Evolutionary conservation across 345 rosid species (phyloP).

Genomic region (Raphanus sativus): DNA sequence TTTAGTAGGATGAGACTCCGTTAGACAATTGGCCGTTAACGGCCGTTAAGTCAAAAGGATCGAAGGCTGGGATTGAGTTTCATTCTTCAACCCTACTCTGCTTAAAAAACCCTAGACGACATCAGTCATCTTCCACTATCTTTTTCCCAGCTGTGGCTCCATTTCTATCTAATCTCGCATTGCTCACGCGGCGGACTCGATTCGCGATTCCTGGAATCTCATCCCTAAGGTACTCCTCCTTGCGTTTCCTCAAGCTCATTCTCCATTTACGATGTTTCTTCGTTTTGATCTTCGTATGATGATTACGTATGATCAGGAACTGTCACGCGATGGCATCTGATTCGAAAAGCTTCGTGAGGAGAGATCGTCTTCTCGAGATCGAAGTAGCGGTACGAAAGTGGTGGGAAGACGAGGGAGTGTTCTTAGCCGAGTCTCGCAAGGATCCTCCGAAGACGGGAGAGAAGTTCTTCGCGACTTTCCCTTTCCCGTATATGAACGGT

Average conservation of each 20-base stretch:
- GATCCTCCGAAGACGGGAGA: slow-evolving; percentile 54
- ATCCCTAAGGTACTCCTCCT: slow-evolving; percentile 14
- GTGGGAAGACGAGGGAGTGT: slow-evolving; percentile 78
- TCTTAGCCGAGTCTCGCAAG: slow-evolving; percentile 42
- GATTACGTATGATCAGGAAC: slow-evolving; percentile 31
- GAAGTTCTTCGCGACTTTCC: slow-evolving; percentile 80
- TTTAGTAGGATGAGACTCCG: not conserved
- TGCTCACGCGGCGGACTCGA: slow-evolving; percentile 11
- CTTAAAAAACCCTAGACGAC: slow-evolving; percentile 19
- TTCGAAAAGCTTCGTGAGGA: slow-evolving; percentile 66
- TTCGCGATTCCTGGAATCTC: slow-evolving; percentile 1
- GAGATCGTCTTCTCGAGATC: slow-evolving; percentile 73
- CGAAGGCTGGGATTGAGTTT: not conserved
- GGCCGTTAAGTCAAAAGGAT: not conserved
- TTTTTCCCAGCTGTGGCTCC: slow-evolving; percentile 26
- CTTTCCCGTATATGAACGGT: slow-evolving; percentile 87
- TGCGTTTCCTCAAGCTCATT: not conserved
- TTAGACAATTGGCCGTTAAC: not conserved
- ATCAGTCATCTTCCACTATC: not conserved
- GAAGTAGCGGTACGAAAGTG: slow-evolving; percentile 45
- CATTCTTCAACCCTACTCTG: not conserved
- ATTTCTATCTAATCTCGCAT: slow-evolving; percentile 12
- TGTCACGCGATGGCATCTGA: slow-evolving; percentile 65
- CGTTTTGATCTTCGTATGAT: not conserved
- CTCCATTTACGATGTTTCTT: not conserved